These are phyloP conservation scores for Vitis hybrid DNA, from an alignment of 177 flowering plant species.

Conservation along the genomic window DNA sequence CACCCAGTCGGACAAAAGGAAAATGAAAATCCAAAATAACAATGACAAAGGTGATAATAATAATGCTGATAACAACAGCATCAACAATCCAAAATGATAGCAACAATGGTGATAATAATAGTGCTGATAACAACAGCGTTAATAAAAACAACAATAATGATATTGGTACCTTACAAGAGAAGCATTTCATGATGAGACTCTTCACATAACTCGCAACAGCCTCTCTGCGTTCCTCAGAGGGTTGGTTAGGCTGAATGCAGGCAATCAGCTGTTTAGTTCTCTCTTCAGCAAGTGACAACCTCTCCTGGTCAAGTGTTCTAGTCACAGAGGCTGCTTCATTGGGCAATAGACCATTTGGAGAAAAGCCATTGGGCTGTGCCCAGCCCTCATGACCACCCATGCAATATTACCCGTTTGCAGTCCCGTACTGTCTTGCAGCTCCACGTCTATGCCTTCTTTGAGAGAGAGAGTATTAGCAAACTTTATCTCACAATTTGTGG, in stretches of 20 bases:
- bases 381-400: conserved; percentile 72
- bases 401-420: conserved; percentile 13
- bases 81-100: background rate
- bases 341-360: conserved; percentile 62
- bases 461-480: no score
- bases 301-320: conserved; percentile 40
- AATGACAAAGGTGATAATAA: background rate
- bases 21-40: background rate
- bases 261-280: conserved; percentile 67
- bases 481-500: no score
- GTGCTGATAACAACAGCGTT: background rate
- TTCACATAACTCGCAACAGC: conserved; percentile 80
- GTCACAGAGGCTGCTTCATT: conserved; percentile 38
- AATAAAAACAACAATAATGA: background rate
- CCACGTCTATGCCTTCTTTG: background rate
- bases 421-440: no score
- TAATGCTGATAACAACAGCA: background rate
- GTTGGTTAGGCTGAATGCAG: conserved; percentile 67
- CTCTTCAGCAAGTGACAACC: conserved; percentile 67
- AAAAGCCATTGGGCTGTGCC: conserved; percentile 57
- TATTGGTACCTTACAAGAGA: conserved; percentile 59
- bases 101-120: background rate
- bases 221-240: conserved; percentile 61
- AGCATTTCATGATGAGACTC: conserved; percentile 59
- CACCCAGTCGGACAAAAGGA: no score